Conservation (phyloP, 2,329 filamentous ascomycete species). For the Paecilomyces variotii region DNA sequence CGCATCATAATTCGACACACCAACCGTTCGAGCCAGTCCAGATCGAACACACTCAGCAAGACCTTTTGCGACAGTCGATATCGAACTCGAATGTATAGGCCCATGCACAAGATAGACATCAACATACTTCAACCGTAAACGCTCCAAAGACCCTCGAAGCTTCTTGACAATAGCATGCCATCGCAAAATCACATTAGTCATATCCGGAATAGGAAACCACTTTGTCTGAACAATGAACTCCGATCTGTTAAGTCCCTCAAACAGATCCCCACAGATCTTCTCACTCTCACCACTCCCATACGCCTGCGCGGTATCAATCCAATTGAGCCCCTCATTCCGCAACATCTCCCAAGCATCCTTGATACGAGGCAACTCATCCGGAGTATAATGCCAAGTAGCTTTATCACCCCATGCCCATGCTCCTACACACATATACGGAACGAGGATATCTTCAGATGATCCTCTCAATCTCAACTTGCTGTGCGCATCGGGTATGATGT, state of each 20-base stretch:
- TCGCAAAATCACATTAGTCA: conserved; percentile 25
- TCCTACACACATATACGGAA: conserved; percentile 20
- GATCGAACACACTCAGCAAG: conserved; percentile 37
- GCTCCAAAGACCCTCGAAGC: conserved; percentile 30
- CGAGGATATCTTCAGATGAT: conserved; percentile 15
- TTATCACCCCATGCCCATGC: conserved; percentile 24
- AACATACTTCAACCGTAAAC: conserved; percentile 34
- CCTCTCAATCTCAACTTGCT: conserved; percentile 15
- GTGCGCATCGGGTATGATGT: conserved; percentile 11
- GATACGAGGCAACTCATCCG: conserved; percentile 24
- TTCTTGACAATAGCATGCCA: conserved; percentile 25
- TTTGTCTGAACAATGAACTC: conserved; percentile 36
- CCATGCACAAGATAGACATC: conserved; percentile 40
- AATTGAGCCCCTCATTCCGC: conserved; percentile 30
- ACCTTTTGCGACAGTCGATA: conserved; percentile 33
- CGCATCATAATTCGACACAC: conserved; percentile 37
- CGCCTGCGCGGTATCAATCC: conserved; percentile 38
- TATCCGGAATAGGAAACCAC: conserved; percentile 25
- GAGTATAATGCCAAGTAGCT: conserved; percentile 25
- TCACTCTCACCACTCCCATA: conserved; percentile 38
- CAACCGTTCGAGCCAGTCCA: conserved; percentile 34
- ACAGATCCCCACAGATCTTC: conserved; percentile 33
- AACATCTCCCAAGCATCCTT: conserved; percentile 33
- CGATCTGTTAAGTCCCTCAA: conserved; percentile 26
- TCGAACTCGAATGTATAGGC: conserved; percentile 33